Evolutionary conservation across 805 yeast species (phyloP), one percentile per base, ranked within the genome.

Genomic region (Nakazawaea anatomiae): DNA sequence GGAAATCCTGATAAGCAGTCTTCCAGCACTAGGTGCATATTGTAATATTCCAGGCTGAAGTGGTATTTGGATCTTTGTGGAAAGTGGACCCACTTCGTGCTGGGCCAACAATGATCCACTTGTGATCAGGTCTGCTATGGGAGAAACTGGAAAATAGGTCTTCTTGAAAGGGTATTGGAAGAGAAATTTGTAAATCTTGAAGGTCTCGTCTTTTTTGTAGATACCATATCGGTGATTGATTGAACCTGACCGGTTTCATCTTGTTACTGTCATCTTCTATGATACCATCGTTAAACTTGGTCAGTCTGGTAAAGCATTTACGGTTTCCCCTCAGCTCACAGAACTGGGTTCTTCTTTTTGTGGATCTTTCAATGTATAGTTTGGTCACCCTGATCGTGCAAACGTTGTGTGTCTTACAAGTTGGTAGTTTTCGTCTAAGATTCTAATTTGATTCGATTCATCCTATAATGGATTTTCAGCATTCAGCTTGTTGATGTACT

Each of bases 21-120:
- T 7, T 46, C 48, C 4, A 46, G 14, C 27, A 46, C n/a, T 11
- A 25, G 28, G 39, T 46, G 48, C n/a, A 31, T 29, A n/a, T n/a
- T 1, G 83, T 81, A 0, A 91, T 79, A 63, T 90, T 90, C 97
- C 97, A 90, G 0, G 97, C 97, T 47, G 86, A 80, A 0, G 97
- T 91, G 43, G 80, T 79, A 62, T 90, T 90, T 6, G 97, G 97
- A 61, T 90, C 97, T 59, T 91, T 90, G 65, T 90, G 97, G 66
- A 89, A 90, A 0, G 95, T 86, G 1, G 96, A 87, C 0, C 97
- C 97, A 6, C 89, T 82, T 46, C 95, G 67, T 25, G 70, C 72
- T 2, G 96, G 90, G 0, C 97, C 97, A 6, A 87, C 76, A 44
- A 91, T 91, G 27, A 90, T 69, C 97, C 97, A 90, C n/a, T 92